Evolutionary conservation across 2,329 filamentous ascomycete species (phyloP).

Genomic region (Fusarium sp.): DNA sequence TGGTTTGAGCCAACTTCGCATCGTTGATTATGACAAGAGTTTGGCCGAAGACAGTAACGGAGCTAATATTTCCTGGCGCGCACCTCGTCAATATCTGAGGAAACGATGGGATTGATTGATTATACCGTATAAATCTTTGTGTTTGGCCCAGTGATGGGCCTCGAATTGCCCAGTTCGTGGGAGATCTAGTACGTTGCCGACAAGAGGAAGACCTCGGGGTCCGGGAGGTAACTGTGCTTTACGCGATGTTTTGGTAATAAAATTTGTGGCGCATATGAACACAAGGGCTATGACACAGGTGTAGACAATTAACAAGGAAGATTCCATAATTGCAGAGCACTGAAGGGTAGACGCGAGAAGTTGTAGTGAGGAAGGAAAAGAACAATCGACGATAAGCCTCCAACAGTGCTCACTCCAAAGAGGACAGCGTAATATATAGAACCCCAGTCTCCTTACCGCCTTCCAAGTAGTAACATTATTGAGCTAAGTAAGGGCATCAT

Average conservation of each 20-base stretch:
- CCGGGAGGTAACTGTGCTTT: constrained; percentile 11
- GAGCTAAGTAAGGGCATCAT: too few species aligned
- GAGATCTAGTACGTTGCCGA: constrained; percentile 23
- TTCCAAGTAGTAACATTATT: neutral
- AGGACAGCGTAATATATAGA: rapidly evolving
- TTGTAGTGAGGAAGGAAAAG: too few species aligned
- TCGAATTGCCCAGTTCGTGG: constrained; percentile 12
- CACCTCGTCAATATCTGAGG: rapidly evolving
- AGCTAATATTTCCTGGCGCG: constrained; percentile 53
- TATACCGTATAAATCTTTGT: constrained; percentile 15
- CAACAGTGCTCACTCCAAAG: neutral
- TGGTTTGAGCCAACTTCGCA: constrained; percentile 45
- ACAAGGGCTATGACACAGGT: rapidly evolving
- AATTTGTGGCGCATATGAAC: neutral
- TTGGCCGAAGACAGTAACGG: constrained; percentile 50
- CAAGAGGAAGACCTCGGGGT: constrained; percentile 21
- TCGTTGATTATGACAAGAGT: constrained; percentile 54
- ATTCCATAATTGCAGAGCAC: neutral
- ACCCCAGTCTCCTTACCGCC: neutral
- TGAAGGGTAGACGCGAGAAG: too few species aligned
- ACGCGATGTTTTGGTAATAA: rapidly evolving
- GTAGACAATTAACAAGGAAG: rapidly evolving
- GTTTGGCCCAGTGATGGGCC: constrained; percentile 27
- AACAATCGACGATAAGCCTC: too few species aligned
- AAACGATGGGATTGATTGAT: rapidly evolving